Evolutionary conservation across 768 basidiomycete species (phyloP).

Genomic region (Pisolithus orientalis): DNA sequence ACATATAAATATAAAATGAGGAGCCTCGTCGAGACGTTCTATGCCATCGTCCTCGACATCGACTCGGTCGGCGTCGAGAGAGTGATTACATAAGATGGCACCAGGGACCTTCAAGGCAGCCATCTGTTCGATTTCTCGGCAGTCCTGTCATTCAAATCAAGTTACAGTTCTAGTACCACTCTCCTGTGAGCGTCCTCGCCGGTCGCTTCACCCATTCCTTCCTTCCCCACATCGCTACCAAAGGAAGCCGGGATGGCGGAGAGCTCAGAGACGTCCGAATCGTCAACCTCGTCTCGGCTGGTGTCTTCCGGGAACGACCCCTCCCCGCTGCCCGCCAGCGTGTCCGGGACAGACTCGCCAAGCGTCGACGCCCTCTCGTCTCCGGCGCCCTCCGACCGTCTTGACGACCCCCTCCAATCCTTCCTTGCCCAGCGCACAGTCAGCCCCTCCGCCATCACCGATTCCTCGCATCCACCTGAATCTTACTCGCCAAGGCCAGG

Average conservation of each 20-base stretch:
- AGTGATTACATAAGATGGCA: too few species aligned
- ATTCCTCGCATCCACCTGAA: conserved; percentile 21
- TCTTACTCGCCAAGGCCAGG: conserved; percentile 10
- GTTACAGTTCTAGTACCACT: too few species aligned
- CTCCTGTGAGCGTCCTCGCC: too few species aligned
- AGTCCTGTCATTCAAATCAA: too few species aligned
- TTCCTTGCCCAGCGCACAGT: conserved; percentile 10
- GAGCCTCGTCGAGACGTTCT: too few species aligned
- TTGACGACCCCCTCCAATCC: neutral
- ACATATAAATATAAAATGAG: too few species aligned
- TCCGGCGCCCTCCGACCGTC: neutral
- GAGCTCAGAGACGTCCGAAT: neutral
- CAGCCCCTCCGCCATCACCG: conserved; percentile 18
- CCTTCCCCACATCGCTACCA: neutral
- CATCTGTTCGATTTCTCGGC: too few species aligned
- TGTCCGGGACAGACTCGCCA: neutral
- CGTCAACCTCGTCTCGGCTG: neutral
- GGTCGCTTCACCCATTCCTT: neutral
- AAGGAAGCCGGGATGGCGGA: neutral
- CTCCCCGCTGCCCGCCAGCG: neutral
- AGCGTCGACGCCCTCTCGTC: neutral
- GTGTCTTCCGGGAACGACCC: neutral
- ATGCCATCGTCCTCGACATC: too few species aligned
- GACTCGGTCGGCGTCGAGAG: too few species aligned
- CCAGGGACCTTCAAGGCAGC: too few species aligned